These are phyloP conservation scores for Pseudogymnoascus sp. DNA, from an alignment of 2,329 filamentous ascomycete genomes.

Conservation along the genomic window DNA sequence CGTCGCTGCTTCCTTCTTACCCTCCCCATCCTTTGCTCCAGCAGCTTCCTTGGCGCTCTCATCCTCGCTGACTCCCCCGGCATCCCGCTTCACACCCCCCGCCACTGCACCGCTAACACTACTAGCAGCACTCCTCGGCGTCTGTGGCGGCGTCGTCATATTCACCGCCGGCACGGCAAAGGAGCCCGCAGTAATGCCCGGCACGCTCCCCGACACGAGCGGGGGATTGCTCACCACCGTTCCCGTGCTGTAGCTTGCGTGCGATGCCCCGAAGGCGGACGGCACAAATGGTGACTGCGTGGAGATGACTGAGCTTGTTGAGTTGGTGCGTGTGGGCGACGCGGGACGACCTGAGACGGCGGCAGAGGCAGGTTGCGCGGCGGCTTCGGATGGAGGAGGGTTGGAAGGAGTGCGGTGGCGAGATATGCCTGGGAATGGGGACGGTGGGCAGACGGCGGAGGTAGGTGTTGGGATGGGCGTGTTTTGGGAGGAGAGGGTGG, in stretches of 20 bases:
- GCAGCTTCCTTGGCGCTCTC: constrained; percentile 40
- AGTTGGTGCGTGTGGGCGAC: constrained; percentile 79
- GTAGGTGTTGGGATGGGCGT: constrained; percentile 67
- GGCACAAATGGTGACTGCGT: constrained; percentile 41
- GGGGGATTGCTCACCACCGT: constrained; percentile 66
- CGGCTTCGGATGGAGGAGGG: constrained; percentile 46
- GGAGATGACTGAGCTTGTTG: constrained; percentile 63
- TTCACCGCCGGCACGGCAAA: constrained; percentile 51
- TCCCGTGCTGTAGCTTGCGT: constrained; percentile 35
- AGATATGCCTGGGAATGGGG: constrained; percentile 42
- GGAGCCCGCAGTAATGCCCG: constrained; percentile 53
- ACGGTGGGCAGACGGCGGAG: constrained; percentile 46
- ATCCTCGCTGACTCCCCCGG: constrained; percentile 36
- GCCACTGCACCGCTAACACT: constrained; percentile 41
- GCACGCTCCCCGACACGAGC: constrained; percentile 68
- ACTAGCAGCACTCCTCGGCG: constrained; percentile 57
- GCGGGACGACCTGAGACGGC: constrained; percentile 52
- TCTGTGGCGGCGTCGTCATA: constrained; percentile 84
- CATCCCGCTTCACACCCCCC: constrained; percentile 47
- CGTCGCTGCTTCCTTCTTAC: constrained; percentile 29
- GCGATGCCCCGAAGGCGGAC: constrained; percentile 28
- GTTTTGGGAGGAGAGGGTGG: constrained; percentile 47
- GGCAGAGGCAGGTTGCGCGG: no score
- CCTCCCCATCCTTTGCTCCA: constrained; percentile 26
- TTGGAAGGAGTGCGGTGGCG: constrained; percentile 51